A percentile compares a stretch with the other conserved stretches of the same genome.
Conservation (phyloP, 208 protist species). For the Leptomonas seymouri region DNA sequence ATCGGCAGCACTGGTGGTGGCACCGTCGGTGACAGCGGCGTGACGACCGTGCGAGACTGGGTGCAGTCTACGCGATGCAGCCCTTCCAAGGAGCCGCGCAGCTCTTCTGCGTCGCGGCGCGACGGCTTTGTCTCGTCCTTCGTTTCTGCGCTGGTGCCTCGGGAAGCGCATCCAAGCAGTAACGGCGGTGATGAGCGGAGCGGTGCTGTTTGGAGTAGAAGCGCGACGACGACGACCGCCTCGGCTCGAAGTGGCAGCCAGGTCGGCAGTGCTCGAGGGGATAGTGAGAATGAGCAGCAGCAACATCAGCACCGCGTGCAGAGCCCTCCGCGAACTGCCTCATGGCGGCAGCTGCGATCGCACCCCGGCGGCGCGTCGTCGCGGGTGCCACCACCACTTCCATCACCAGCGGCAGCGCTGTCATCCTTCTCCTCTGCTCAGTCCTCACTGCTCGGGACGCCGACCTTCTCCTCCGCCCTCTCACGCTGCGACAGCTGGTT, state of each 20-base stretch:
- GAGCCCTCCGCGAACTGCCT: constrained; percentile 7
- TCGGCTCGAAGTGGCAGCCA: background rate
- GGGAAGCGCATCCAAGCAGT: background rate
- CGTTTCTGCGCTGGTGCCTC: constrained; percentile 28
- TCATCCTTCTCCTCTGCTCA: no score
- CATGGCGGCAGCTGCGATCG: constrained; percentile 29
- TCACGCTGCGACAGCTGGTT: constrained; percentile 5
- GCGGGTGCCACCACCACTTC: background rate
- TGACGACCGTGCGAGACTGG: constrained; percentile 39
- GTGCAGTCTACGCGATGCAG: constrained; percentile 29
- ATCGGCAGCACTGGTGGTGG: background rate
- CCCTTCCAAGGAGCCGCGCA: constrained; percentile 45
- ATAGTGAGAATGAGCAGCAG: background rate
- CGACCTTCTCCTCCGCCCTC: background rate
- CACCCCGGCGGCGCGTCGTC: constrained; percentile 19
- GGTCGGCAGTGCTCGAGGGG: no score
- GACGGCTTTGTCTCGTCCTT: constrained; percentile 41
- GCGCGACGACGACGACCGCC: background rate
- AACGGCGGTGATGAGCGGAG: background rate
- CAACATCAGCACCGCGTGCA: background rate
- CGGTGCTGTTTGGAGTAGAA: background rate
- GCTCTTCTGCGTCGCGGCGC: constrained; percentile 37
- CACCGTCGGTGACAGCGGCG: background rate
- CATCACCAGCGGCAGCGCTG: background rate
- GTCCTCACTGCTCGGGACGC: constrained; percentile 5